Evolutionary conservation across 768 basidiomycete genomes (phyloP), one percentile per base, ranked within the genome.

Genomic region (Lactifluus pinguis): DNA sequence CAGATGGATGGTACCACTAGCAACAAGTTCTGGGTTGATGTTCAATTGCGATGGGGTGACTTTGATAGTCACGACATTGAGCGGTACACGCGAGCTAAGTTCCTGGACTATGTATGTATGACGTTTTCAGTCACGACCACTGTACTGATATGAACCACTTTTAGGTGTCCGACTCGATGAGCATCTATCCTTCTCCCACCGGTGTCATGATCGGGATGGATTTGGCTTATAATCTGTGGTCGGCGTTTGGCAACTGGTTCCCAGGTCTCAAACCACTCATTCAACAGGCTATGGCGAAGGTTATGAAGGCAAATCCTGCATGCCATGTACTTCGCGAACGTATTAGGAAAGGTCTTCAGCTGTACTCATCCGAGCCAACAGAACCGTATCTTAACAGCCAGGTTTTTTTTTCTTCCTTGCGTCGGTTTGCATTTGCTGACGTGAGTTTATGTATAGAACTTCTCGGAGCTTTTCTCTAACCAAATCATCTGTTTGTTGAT

Each of bases 131-230:
- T 56, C 15, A 36, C 6, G n/a, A n/a, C 15, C 13, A 41, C 4
- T 39, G 32, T 48, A 11, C 14, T 49, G 1, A 49, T 57, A 39
- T 11, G 14, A 3, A 53, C 64, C 49, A 42, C 61, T 44, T 50
- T 47, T 53, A 89, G 87, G 88, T 92, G 55, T 93, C 91, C 8
- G 95, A 97, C 72, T 93, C 91, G 3, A 97, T 97, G 91, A 95
- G 94, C 70, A 98, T 99, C 69, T 99, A 99, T 74, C 97, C 97
- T 4, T 98, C 95, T 38, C 97, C 97, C 5, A 98, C 95, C 50
- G 97, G 97, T 77, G 87, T 98, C 60, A 92, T 99, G 85, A 95
- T 99, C 68, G 95, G 93, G 72, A 92, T 99, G 88, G 97, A 98
- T 72, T 74, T 98, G 57, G 95, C 97, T 0, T 98, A 98, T 76